Conservation (phyloP, 305 asterid genomes). For the Ajuga reptans region DNA sequence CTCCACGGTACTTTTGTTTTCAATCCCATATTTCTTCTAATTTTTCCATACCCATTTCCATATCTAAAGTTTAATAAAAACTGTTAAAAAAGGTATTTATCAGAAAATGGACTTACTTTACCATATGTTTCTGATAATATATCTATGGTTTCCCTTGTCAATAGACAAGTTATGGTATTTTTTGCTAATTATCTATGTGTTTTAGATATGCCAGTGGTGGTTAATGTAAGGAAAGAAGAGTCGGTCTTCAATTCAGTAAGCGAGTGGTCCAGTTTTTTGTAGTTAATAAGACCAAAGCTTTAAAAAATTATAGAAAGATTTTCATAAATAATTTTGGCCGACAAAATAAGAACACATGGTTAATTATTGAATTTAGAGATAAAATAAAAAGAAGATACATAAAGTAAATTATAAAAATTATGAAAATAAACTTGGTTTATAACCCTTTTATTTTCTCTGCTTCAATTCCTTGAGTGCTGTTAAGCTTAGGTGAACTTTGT, state of each 20-base stretch:
- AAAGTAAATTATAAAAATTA: too few species aligned
- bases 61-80: not conserved
- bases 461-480: not conserved
- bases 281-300: too few species aligned
- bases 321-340: too few species aligned
- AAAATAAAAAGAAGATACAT: too few species aligned
- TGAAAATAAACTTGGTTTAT: too few species aligned
- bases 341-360: too few species aligned
- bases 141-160: not conserved
- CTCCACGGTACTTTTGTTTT: constrained; percentile 35
- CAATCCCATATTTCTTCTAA: not conserved
- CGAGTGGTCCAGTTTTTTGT: too few species aligned
- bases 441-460: too few species aligned
- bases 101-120: not conserved
- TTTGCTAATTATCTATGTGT: not conserved
- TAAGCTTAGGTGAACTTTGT: not conserved
- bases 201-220: not conserved
- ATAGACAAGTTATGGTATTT: not conserved
- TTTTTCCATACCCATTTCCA: not conserved
- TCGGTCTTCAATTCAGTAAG: too few species aligned
- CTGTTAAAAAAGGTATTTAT: not conserved
- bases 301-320: too few species aligned
- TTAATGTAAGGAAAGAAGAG: not conserved
- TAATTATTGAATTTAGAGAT: too few species aligned
- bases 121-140: not conserved